Percentiles rank a stretch among this genome's conserved stretches.
Conservation (phyloP, 2,329 filamentous ascomycete species). For the Fusarium fujikuroi region DNA sequence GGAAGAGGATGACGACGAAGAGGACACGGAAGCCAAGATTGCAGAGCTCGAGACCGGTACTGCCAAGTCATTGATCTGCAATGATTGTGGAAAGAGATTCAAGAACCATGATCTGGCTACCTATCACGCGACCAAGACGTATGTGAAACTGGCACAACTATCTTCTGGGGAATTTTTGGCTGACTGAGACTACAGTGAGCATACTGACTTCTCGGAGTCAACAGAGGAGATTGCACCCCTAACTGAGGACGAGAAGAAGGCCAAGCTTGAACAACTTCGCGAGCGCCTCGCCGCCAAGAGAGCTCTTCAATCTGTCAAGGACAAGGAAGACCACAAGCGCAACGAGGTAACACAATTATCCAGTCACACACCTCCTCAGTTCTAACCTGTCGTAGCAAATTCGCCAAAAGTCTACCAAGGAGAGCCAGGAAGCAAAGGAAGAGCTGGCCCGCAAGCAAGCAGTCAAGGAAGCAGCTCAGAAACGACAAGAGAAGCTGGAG, state of each 20-base stretch:
- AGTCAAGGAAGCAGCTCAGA: slow-evolving; percentile 88
- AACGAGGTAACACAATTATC: slow-evolving; percentile 74
- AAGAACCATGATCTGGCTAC: slow-evolving; percentile 82
- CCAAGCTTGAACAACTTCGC: slow-evolving; percentile 79
- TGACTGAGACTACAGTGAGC: slow-evolving; percentile 64
- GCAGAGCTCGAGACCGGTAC: slow-evolving; percentile 76
- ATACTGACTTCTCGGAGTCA: slow-evolving; percentile 91
- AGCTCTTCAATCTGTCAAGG: slow-evolving; percentile 72
- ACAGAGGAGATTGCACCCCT: slow-evolving; percentile 91
- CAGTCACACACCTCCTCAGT: background rate
- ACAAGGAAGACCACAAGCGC: slow-evolving; percentile 83
- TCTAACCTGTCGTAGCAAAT: slow-evolving; percentile 62
- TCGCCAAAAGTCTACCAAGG: slow-evolving; percentile 87
- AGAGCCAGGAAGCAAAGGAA: slow-evolving; percentile 89
- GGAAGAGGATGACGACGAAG: slow-evolving; percentile 61
- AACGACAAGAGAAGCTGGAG: slow-evolving; percentile 86
- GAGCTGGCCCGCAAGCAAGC: slow-evolving; percentile 88
- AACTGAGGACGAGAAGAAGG: slow-evolving; percentile 90
- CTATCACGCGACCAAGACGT: slow-evolving; percentile 91
- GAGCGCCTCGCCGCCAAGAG: slow-evolving; percentile 78
- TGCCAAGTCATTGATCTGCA: slow-evolving; percentile 87
- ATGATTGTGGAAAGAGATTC: slow-evolving; percentile 94
- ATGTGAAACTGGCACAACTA: slow-evolving; percentile 43
- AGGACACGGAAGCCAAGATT: slow-evolving; percentile 63
- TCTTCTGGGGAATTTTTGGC: background rate